Conservation (phyloP, 192 early-diverging fungal species). For the Backusella psychrophila region DNA sequence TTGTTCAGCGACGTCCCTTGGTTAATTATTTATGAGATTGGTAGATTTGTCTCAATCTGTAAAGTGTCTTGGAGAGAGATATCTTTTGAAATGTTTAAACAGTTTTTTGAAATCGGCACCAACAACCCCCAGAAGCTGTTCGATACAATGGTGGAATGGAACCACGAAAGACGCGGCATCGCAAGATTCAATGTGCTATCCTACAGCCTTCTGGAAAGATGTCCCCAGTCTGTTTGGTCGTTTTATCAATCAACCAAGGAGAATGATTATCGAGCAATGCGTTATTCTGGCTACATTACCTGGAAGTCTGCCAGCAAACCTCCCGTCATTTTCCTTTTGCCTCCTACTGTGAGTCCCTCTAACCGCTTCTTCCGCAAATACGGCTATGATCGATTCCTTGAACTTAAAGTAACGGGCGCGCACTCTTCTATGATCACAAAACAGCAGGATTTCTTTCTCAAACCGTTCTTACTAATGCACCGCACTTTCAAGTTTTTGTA, state of each 20-base stretch:
- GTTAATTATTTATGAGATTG: conserved; percentile 14
- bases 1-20: not conserved
- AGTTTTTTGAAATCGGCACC: not conserved
- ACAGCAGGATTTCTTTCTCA: conserved; percentile 5
- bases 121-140: not conserved
- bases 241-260: not conserved
- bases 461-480: conserved; percentile 27
- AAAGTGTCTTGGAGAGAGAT: conserved; percentile 5
- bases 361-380: conserved; percentile 36
- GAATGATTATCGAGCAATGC: not conserved
- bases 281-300: not conserved
- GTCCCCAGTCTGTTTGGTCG: conserved; percentile 1
- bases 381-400: conserved; percentile 30
- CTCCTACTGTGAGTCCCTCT: conserved; percentile 17
- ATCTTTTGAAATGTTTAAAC: not conserved
- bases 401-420: conserved; percentile 12
- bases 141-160: conserved; percentile 16
- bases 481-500: conserved; percentile 32
- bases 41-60: not conserved
- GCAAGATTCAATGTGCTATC: not conserved
- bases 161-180: not conserved
- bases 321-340: conserved; percentile 5
- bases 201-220: conserved; percentile 6
- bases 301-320: not conserved
- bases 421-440: not conserved